These are phyloP conservation scores for Amanita phalloides DNA, from an alignment of 768 basidiomycete genomes.

Conservation along the genomic window DNA sequence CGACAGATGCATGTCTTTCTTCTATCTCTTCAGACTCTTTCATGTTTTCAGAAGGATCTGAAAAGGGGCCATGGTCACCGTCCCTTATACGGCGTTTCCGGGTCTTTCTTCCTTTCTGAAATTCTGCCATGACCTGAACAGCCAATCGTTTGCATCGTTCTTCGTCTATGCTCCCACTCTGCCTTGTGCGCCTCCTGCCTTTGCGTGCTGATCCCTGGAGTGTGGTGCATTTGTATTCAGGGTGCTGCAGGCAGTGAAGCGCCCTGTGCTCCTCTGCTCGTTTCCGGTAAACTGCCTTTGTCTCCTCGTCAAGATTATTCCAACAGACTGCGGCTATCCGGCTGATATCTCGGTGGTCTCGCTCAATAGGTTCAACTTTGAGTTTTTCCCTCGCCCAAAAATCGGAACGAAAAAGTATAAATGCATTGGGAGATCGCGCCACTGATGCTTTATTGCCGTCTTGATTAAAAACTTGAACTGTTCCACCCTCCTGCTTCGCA, in stretches of 20 bases:
- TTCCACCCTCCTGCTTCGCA: background rate
- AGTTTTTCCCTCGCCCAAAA: conserved; percentile 45
- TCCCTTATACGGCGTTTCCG: conserved; percentile 9
- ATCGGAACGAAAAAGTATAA: conserved; percentile 61
- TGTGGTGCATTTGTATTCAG: conserved; percentile 42
- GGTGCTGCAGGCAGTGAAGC: conserved; percentile 36
- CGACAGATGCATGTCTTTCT: background rate
- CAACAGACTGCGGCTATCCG: conserved; percentile 55
- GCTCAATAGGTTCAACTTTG: conserved; percentile 36
- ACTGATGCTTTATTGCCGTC: conserved; percentile 31
- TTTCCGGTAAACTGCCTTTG: conserved; percentile 28
- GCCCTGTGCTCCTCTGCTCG: conserved; percentile 33
- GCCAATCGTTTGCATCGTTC: conserved; percentile 26
- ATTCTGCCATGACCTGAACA: conserved; percentile 21
- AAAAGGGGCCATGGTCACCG: background rate
- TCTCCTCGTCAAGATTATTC: conserved; percentile 34
- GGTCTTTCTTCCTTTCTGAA: conserved; percentile 19
- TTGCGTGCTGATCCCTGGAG: conserved; percentile 7
- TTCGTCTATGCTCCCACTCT: conserved; percentile 20
- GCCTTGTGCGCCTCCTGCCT: conserved; percentile 7
- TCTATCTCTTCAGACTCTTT: background rate
- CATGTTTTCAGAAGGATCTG: background rate
- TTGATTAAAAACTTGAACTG: background rate
- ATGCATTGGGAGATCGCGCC: conserved; percentile 65
- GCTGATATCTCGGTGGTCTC: conserved; percentile 58